Evolutionary conservation across 345 rosid species (phyloP), one percentile per base, ranked within the genome.

Genomic region (Eucalyptus tenuipes): DNA sequence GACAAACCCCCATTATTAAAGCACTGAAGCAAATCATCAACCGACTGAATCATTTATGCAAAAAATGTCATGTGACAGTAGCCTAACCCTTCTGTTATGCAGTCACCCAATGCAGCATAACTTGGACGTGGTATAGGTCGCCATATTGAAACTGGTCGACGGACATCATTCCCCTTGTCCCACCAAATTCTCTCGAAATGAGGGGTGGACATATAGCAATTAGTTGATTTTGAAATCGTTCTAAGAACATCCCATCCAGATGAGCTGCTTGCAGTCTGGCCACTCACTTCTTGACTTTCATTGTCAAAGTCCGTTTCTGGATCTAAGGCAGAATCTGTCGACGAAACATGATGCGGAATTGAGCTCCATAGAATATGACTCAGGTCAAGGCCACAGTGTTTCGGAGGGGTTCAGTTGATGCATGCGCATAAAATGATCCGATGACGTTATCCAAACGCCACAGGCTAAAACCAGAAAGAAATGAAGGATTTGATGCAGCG

Each of bases 171-270:
- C 86, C 99, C 99, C 90, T 94, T 97, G 94, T 97, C 98, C 98
- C 97, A 97, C 99, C 99, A 98, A 84, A 98, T 94, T 93, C 99
- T 97, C 94, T 98, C 98, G 88, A 98, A 98, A 90, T 95, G 94
- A 86, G 98, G 97, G 84, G 98, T 96, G 57, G 99, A 95, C 89
- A 95, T 87, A 89, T 92, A 96, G 90, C 89, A 94, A 88, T 92
- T 93, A 79, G 94, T 92, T 90, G 94, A 92, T 93, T 93, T 95
- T 37, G 98, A 93, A 90, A 96, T 92, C 87, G 99, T 94, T 90
- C 98, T 92, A 66, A 96, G 85, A 89, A 94, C 88, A 87, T 98
- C 98, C 99, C 98, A 97, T 86, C 97, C 97, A 86, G 99, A 96
- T 87, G 97, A 94, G 92, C 85, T 93, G 92, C 85, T 93, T 88